phyloP scores from a whole-genome alignment of 2,329 filamentous ascomycete species.

The Coleophoma eucalyptorum region DNA sequence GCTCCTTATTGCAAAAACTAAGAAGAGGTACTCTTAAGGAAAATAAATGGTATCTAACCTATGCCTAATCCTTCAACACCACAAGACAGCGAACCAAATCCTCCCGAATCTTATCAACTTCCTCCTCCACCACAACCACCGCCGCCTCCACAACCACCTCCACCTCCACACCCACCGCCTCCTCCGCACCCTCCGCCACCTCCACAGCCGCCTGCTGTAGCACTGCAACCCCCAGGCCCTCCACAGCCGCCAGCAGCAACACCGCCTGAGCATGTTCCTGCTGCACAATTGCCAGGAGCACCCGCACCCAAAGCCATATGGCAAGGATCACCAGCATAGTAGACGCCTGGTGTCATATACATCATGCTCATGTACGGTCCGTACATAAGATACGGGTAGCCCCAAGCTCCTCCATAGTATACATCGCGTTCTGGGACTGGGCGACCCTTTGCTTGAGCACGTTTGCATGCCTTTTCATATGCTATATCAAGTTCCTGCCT shows the following conservation, averaged over 20 bases:
- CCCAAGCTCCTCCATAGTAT: slow-evolving; percentile 42
- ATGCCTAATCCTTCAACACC: no score
- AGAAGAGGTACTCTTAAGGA: no score
- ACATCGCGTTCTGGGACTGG: slow-evolving; percentile 41
- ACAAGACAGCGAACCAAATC: no score
- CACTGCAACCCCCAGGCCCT: slow-evolving; percentile 21
- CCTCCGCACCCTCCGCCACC: slow-evolving; percentile 38
- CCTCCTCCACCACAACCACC: slow-evolving; percentile 15
- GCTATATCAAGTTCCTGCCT: slow-evolving; percentile 44
- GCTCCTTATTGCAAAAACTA: no score
- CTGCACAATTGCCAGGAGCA: slow-evolving; percentile 35
- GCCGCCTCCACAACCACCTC: slow-evolving; percentile 21
- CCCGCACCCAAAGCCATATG: slow-evolving; percentile 29
- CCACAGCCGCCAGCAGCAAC: slow-evolving; percentile 36
- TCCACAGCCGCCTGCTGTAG: slow-evolving; percentile 34
- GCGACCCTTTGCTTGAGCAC: slow-evolving; percentile 46
- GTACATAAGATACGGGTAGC: slow-evolving; percentile 46
- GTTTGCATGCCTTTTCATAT: slow-evolving; percentile 50
- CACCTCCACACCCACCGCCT: slow-evolving; percentile 25
- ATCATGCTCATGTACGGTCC: slow-evolving; percentile 40
- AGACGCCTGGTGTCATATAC: slow-evolving; percentile 39
- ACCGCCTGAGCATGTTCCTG: slow-evolving; percentile 43
- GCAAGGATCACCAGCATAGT: slow-evolving; percentile 40
- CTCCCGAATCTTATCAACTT: no score
- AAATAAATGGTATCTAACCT: no score